Percentiles rank a stretch among this genome's conserved stretches.
Evolutionary conservation across 768 basidiomycete species (phyloP).

Genomic region (Clitopilus passeckerianus): DNA sequence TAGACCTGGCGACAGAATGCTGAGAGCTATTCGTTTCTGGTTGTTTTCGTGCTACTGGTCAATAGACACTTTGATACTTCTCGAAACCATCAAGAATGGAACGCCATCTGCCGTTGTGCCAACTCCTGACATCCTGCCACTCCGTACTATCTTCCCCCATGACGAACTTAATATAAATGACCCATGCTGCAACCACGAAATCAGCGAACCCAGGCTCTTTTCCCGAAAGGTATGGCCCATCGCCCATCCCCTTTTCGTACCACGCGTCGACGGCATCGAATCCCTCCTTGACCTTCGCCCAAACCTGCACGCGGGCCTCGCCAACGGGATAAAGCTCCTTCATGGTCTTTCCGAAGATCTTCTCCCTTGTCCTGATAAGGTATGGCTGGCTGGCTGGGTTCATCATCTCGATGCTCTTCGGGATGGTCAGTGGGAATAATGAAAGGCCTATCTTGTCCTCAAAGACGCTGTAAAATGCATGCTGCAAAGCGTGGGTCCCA

Average conservation of each 20-base stretch:
- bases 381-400: constrained; percentile 26
- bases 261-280: constrained; percentile 14
- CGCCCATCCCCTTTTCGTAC: constrained; percentile 14
- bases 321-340: constrained; percentile 17
- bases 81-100: constrained; percentile 16
- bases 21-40: too few relatives aligned
- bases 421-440: constrained; percentile 12
- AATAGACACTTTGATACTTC: constrained; percentile 12
- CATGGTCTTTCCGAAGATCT: constrained; percentile 12
- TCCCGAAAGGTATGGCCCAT: constrained; percentile 26
- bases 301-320: constrained; percentile 13
- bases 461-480: constrained; percentile 7
- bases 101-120: constrained; percentile 28
- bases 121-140: constrained; percentile 27
- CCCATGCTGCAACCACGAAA: constrained; percentile 20
- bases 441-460: neutral
- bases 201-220: constrained; percentile 28
- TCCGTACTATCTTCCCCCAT: constrained; percentile 27
- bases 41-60: too few relatives aligned
- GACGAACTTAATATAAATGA: constrained; percentile 21
- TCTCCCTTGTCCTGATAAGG: constrained; percentile 23
- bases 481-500: constrained; percentile 14
- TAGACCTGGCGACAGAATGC: too few relatives aligned
- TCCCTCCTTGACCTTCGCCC: constrained; percentile 15
- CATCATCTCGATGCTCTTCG: constrained; percentile 16